Conservation (phyloP, 345 rosid genomes). For the Hibiscus mutabilis region DNA sequence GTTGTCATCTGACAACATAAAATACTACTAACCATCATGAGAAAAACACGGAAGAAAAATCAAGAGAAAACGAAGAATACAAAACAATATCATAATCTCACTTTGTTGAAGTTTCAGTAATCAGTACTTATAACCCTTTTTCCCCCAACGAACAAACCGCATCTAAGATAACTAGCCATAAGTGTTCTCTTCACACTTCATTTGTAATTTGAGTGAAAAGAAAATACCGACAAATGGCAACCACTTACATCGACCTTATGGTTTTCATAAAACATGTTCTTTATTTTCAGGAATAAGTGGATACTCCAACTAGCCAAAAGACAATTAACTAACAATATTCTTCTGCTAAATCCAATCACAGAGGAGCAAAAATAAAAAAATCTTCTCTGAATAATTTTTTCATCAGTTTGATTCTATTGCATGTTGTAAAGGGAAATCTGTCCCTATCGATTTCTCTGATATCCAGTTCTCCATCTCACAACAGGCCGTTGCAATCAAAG, state of each 20-base stretch:
- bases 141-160: not conserved
- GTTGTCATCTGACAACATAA: not conserved
- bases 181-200: not conserved
- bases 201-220: not conserved
- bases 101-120: not conserved
- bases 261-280: not conserved
- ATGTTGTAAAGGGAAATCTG: not conserved
- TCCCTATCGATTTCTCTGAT: not conserved
- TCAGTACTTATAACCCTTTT: not conserved
- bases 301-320: not conserved
- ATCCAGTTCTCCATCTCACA: not conserved
- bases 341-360: not conserved
- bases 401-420: not conserved
- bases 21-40: not conserved
- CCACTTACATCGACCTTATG: not conserved
- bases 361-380: not conserved
- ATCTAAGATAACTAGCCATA: not conserved
- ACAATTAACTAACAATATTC: not conserved
- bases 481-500: not conserved
- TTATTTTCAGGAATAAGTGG: not conserved
- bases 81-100: not conserved
- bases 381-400: not conserved
- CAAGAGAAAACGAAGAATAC: conserved; percentile 1
- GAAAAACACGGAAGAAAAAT: not conserved
- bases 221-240: not conserved